Conservation (phyloP, 345 rosid species). For the Dimocarpus longan region DNA sequence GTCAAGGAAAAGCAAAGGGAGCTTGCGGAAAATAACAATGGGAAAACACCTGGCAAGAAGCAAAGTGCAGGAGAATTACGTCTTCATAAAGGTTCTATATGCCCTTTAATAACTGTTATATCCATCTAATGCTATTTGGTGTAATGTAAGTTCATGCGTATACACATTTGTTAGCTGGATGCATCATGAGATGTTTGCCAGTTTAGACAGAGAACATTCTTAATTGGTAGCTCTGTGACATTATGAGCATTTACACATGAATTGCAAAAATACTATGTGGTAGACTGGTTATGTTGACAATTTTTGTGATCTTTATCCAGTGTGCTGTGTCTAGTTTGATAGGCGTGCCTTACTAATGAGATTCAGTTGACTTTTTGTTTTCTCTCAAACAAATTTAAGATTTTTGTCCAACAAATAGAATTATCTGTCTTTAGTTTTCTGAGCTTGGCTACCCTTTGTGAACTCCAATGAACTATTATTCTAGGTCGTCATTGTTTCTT, state of each 20-base stretch:
- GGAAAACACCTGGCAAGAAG: conserved; percentile 41
- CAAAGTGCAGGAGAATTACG: conserved; percentile 54
- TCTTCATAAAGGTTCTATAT: conserved; percentile 44
- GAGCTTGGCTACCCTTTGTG: neutral
- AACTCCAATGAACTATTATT: neutral
- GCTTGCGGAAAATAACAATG: conserved; percentile 38
- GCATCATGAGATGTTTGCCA: neutral
- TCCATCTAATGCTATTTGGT: neutral
- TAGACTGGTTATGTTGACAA: neutral
- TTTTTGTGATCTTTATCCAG: neutral
- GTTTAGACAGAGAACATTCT: neutral
- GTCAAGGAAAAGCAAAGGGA: conserved; percentile 54
- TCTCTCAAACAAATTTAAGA: neutral
- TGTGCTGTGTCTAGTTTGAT: neutral
- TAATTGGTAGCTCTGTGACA: neutral
- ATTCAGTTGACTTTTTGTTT: neutral
- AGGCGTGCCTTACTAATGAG: neutral
- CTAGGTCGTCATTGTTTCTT: neutral
- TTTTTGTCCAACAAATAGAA: neutral
- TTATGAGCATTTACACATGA: neutral
- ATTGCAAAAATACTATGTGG: neutral
- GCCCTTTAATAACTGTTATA: neutral
- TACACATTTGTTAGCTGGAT: neutral
- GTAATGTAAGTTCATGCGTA: neutral
- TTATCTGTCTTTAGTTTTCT: neutral